A percentile compares a stretch with the other conserved stretches of the same genome.
Evolutionary conservation across 176 grass and related monocot species (phyloP).

Genomic region (Puccinellia tenuiflora): DNA sequence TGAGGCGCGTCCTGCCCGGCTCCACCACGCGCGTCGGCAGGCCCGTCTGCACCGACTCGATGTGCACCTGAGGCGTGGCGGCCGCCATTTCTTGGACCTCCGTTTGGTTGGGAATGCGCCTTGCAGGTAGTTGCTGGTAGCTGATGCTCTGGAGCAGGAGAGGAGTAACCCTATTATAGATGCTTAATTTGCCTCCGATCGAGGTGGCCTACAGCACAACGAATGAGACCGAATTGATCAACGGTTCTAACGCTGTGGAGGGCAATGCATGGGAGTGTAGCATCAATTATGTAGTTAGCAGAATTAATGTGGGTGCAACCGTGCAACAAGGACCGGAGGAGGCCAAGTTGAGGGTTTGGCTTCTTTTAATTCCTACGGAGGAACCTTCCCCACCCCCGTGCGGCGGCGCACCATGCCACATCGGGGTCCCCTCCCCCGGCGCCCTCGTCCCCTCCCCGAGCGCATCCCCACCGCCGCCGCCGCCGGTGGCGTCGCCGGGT

Average conservation of each 20-base stretch:
- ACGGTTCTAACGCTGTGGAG: neutral
- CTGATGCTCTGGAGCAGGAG: neutral
- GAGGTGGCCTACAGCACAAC: neutral
- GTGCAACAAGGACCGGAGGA: too few species aligned
- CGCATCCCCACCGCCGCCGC: too few species aligned
- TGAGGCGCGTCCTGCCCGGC: conserved; percentile 37
- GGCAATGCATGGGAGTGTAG: neutral
- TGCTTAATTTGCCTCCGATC: neutral
- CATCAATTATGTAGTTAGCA: neutral
- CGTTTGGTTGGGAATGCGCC: neutral
- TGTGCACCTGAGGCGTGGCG: conserved; percentile 35
- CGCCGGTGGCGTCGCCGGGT: too few species aligned
- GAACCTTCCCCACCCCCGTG: too few species aligned
- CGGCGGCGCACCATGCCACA: too few species aligned
- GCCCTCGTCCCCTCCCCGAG: too few species aligned
- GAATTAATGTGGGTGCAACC: too few species aligned
- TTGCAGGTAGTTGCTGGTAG: neutral
- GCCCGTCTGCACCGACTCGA: conserved; percentile 63
- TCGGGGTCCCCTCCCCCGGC: too few species aligned
- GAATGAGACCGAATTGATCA: neutral
- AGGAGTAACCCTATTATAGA: neutral
- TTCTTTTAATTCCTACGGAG: too few species aligned
- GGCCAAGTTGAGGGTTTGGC: too few species aligned
- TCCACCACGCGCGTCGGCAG: conserved; percentile 33
- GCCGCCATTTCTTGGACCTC: conserved; percentile 8